Evolutionary conservation across 352 stramenopile genomes (phyloP), one percentile per base, ranked within the genome.

Genomic region (Elongisporangium anandrum): DNA sequence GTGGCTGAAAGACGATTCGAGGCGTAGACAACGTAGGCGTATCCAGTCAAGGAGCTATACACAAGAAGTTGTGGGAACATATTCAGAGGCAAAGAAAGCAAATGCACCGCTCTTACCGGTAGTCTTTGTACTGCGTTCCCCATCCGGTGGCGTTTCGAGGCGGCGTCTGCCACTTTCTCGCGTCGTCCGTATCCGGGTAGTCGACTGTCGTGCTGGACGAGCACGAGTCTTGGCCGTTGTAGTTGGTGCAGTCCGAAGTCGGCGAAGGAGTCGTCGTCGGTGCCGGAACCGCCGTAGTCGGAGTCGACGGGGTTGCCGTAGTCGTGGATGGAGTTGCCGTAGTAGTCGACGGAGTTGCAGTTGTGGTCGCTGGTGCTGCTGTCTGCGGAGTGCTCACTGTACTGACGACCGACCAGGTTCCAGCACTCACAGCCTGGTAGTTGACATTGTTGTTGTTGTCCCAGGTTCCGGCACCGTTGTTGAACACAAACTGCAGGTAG

Each of bases 151-250:
- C 29, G 52, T 85, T 77, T 38, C 70, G 70, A 17, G 75, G 59
- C n/a, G 70, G 70, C 6, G 75, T 85, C 60, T 85, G 75, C 73
- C 73, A 85, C 50, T 69, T 73, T 34, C 70, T 60, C 3, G 56
- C 38, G 10, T 85, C 73, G 15, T 77, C 60, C 3, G 64, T 52
- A 3, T 60, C 23, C 0, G 66, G 60, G 0, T 64, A 56, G 6
- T 60, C 52, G 8, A 56, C 72, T 23, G 69, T 51, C 2, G 61
- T 65, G 0, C 55, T 56, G 15, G 64, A 64, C 9, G 48, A 50
- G 57, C 69, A 78, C 2, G 64, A 72, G 55, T 74, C 67, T 1
- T 57, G 48, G 3, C 69, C 69, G 41, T 78, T 70, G 49, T 67
- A 77, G 23, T 75, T 79, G 22, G 60, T 65, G 50, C 72, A 76